phyloP scores from a whole-genome alignment of 2,329 filamentous ascomycete species.

The Botrytis elliptica region DNA sequence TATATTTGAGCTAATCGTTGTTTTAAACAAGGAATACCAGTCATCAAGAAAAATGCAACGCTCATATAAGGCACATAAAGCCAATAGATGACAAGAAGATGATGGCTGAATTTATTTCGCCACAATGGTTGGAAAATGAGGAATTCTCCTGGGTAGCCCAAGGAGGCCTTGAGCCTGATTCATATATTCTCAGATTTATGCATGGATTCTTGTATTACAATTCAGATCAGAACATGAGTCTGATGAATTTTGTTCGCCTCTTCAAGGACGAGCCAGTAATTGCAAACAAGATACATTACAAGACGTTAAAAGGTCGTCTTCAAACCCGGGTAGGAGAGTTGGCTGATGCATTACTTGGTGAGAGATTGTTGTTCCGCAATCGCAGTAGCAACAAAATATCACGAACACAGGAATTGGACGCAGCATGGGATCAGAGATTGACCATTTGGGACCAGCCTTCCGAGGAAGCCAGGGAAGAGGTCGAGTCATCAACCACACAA shows the following conservation, averaged over 20 bases:
- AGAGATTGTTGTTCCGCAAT: not conserved
- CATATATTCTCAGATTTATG: not conserved
- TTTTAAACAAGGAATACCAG: not conserved
- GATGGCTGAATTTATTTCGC: not conserved
- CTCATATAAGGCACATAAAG: not conserved
- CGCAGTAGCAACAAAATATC: not conserved
- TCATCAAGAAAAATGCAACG: not conserved
- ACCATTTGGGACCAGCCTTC: not conserved
- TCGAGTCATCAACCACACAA: not conserved
- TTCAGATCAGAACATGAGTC: not conserved
- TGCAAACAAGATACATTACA: not conserved
- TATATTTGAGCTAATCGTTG: not conserved
- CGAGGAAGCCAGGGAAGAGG: not conserved
- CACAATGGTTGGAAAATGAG: not conserved
- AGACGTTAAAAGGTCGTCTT: not conserved
- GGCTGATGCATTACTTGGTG: not conserved
- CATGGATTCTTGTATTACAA: not conserved
- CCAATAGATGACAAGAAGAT: not conserved
- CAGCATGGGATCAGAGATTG: not conserved
- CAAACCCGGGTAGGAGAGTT: not conserved
- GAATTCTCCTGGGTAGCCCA: not conserved
- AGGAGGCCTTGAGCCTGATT: not conserved
- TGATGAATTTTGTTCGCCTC: not conserved
- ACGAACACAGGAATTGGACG: not conserved
- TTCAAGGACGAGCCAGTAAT: not conserved